Conservation (phyloP, 179 eudicot species). For the Silene noctiflora region DNA sequence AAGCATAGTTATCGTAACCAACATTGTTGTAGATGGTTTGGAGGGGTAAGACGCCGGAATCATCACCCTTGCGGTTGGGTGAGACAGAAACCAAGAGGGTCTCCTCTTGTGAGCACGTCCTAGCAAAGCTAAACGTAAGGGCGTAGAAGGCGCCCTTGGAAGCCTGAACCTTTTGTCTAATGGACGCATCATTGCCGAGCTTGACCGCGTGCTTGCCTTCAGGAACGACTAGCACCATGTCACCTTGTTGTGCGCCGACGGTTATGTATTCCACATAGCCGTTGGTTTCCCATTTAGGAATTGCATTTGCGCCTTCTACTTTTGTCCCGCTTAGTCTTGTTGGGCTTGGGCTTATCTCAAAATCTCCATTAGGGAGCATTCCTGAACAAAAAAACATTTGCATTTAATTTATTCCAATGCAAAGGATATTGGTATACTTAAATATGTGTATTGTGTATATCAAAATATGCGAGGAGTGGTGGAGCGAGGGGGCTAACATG, state of each 20-base stretch:
- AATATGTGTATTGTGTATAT: no score
- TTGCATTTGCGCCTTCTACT: slow-evolving; percentile 28
- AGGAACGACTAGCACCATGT: slow-evolving; percentile 40
- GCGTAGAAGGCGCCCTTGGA: slow-evolving; percentile 33
- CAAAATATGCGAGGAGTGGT: no score
- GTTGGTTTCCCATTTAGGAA: slow-evolving; percentile 29
- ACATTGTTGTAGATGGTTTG: slow-evolving; percentile 54
- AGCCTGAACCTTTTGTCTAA: slow-evolving; percentile 29
- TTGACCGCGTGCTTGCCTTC: slow-evolving; percentile 34
- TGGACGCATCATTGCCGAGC: slow-evolving; percentile 35
- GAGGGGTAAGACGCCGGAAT: slow-evolving; percentile 48
- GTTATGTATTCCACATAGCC: slow-evolving; percentile 41
- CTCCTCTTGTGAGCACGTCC: slow-evolving; percentile 48
- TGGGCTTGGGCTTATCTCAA: slow-evolving; percentile 33
- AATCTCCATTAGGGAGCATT: slow-evolving; percentile 37
- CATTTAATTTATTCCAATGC: no score
- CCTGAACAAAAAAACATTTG: slow-evolving; percentile 2
- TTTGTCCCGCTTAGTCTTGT: slow-evolving; percentile 31
- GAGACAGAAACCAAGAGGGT: slow-evolving; percentile 40
- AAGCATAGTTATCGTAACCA: slow-evolving; percentile 60
- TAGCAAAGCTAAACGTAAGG: slow-evolving; percentile 37
- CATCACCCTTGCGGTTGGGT: slow-evolving; percentile 28
- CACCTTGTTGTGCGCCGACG: slow-evolving; percentile 34
- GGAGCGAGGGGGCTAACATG: no score
- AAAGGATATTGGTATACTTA: no score